A percentile compares a stretch with the other conserved stretches of the same genome.
Conservation (phyloP, 2,329 filamentous ascomycete species). For the Penicillium palitans region DNA sequence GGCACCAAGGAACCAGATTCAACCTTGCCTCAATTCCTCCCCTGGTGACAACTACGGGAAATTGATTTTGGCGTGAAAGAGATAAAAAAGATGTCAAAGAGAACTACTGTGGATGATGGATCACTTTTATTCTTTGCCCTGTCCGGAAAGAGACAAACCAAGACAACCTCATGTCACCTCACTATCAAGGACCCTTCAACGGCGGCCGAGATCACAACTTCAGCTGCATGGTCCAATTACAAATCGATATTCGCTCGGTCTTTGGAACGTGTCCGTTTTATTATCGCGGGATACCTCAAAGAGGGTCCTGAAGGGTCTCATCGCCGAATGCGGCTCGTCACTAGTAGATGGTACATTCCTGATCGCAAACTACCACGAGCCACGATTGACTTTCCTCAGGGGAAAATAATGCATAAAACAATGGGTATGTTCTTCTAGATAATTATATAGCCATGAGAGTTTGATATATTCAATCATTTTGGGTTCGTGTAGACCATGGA, state of each 20-base stretch:
- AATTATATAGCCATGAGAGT: background rate
- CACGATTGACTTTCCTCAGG: background rate
- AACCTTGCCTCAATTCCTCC: conserved; percentile 1
- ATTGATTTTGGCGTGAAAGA: background rate
- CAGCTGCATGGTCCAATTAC: conserved; percentile 9
- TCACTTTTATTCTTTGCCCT: conserved; percentile 4
- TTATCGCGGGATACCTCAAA: conserved; percentile 13
- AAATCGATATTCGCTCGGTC: background rate
- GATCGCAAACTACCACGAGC: background rate
- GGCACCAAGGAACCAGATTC: background rate
- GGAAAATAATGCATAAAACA: background rate
- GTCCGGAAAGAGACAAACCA: conserved; percentile 16
- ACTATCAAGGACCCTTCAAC: background rate
- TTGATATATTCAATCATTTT: background rate
- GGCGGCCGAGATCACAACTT: conserved; percentile 5
- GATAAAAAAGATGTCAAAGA: background rate
- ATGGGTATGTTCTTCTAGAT: background rate
- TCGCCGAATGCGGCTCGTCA: conserved; percentile 18
- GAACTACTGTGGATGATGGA: background rate
- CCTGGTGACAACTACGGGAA: background rate
- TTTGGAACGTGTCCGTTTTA: background rate
- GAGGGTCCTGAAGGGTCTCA: conserved; percentile 11
- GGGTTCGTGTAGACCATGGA: conserved; percentile 4
- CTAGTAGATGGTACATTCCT: conserved; percentile 17
- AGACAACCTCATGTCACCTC: conserved; percentile 9